A percentile compares a stretch with the other conserved stretches of the same genome.
Conservation (phyloP, 768 basidiomycete species). For the Rhodotorula babjevae region DNA sequence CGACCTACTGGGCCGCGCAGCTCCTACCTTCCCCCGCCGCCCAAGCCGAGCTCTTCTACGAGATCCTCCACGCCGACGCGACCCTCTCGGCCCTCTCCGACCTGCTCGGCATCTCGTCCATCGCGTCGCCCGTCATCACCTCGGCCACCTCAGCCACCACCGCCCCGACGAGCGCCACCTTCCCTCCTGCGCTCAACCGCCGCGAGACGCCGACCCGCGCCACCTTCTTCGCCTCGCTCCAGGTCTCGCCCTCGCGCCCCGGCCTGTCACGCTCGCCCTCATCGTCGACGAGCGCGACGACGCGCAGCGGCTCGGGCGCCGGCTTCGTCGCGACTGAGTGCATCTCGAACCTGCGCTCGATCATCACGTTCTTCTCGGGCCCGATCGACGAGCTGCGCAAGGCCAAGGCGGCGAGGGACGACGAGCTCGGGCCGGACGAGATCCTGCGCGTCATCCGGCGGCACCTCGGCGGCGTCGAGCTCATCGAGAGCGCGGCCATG, state of each 20-base stretch:
- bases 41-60: constrained; percentile 22
- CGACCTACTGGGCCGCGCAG: constrained; percentile 36
- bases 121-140: not conserved
- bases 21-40: constrained; percentile 9
- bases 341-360: constrained; percentile 21
- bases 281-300: not conserved
- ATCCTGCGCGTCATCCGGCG: constrained; percentile 19
- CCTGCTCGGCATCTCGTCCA: constrained; percentile 24
- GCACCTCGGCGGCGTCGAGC: constrained; percentile 19
- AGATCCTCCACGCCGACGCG: constrained; percentile 16
- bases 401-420: not conserved
- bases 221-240: not conserved
- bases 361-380: constrained; percentile 10
- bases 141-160: not conserved
- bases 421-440: constrained; percentile 24
- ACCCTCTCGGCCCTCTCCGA: constrained; percentile 22
- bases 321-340: constrained; percentile 33
- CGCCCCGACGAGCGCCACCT: not conserved
- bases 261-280: not conserved
- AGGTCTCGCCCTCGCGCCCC: not conserved
- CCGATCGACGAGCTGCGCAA: not conserved
- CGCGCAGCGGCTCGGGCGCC: not conserved
- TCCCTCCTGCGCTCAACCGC: not conserved
- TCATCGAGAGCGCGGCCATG: constrained; percentile 31
- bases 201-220: constrained; percentile 8